phyloP scores from a whole-genome alignment of 768 basidiomycete genomes.

The Lactarius indigo region DNA sequence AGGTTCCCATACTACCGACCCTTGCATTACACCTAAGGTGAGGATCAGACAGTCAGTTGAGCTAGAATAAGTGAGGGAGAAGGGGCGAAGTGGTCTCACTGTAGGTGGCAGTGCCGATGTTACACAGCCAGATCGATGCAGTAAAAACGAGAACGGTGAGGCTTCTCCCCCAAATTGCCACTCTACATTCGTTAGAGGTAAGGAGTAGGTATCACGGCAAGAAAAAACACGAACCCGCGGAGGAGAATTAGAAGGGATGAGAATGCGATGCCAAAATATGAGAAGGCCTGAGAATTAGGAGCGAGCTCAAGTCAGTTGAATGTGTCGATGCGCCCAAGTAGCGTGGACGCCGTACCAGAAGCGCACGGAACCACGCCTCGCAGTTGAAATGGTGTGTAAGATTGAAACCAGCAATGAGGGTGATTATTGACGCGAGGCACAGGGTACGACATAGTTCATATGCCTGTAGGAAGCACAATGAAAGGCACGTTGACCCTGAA shows the following conservation, averaged over 20 bases:
- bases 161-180: constrained; percentile 12
- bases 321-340: background rate
- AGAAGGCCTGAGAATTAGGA: background rate
- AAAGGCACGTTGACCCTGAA: background rate
- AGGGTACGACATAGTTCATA: constrained; percentile 6
- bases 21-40: background rate
- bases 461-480: background rate
- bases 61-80: background rate
- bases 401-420: constrained; percentile 2
- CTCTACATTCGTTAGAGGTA: background rate
- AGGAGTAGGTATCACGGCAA: background rate
- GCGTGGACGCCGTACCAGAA: background rate
- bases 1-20: background rate
- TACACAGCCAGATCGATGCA: background rate
- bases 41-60: background rate
- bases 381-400: background rate
- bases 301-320: background rate
- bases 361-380: constrained; percentile 1
- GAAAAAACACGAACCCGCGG: constrained; percentile 6
- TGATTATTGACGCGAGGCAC: background rate
- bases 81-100: background rate
- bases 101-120: background rate
- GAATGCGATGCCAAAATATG: constrained; percentile 3
- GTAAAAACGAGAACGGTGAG: background rate
- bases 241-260: constrained; percentile 12